These are phyloP conservation scores for Madurella fahalii DNA, from an alignment of 2,329 filamentous ascomycete species.

Conservation along the genomic window DNA sequence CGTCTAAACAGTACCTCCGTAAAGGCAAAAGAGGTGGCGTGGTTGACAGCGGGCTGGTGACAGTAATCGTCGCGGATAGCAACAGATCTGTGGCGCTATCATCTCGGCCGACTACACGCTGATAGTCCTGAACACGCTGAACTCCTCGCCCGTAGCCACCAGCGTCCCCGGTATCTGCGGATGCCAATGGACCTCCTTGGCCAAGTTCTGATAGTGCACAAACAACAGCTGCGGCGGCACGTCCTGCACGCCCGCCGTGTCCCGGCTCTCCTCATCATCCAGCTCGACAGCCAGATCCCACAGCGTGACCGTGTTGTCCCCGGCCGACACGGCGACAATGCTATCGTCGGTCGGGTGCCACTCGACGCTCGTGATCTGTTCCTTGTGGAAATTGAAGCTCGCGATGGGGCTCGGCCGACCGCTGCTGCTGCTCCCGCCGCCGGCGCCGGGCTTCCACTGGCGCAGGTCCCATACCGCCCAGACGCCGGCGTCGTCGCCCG, in stretches of 20 bases:
- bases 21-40: too few species aligned
- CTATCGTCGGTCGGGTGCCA: constrained; percentile 98
- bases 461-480: constrained; percentile 97
- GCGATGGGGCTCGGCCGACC: constrained; percentile 76
- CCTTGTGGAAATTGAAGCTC: constrained; percentile 90
- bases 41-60: too few species aligned
- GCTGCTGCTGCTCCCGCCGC: constrained; percentile 32
- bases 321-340: constrained; percentile 86
- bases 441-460: constrained; percentile 74
- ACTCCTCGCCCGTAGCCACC: constrained; percentile 85
- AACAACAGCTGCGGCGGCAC: constrained; percentile 94
- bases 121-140: constrained; percentile 81
- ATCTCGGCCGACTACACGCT: constrained; percentile 54
- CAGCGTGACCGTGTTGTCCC: constrained; percentile 88
- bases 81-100: neutral
- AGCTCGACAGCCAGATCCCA: constrained; percentile 97
- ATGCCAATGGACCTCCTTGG: constrained; percentile 97
- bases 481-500: constrained; percentile 86
- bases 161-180: constrained; percentile 87
- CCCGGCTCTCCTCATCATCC: constrained; percentile 93
- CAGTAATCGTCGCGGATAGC: too few species aligned
- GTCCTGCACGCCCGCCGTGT: constrained; percentile 80
- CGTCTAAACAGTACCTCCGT: too few species aligned
- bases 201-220: constrained; percentile 91
- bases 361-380: constrained; percentile 92